These are phyloP conservation scores for Lodderomyces orthopsilosis DNA, from an alignment of 1,139 yeast species.

Conservation along the genomic window DNA sequence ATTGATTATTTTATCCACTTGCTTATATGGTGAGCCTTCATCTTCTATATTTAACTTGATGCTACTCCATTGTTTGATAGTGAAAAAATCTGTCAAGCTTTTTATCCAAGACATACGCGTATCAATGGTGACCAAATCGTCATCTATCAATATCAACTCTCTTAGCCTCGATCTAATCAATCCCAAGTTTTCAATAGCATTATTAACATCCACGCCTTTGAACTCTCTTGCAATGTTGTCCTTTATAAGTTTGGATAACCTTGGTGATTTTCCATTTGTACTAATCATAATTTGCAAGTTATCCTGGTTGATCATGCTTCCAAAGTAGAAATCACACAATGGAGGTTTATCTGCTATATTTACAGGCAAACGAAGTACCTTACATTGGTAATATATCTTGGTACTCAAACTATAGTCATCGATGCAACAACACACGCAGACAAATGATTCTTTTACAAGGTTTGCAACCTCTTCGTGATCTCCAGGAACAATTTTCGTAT, in stretches of 20 bases:
- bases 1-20: conserved; percentile 29
- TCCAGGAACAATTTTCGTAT: conserved; percentile 22
- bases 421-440: conserved; percentile 71
- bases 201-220: conserved; percentile 40
- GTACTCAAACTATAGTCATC: conserved; percentile 66
- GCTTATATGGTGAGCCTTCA: conserved; percentile 16
- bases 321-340: conserved; percentile 83
- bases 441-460: conserved; percentile 44
- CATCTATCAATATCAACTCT: conserved; percentile 34
- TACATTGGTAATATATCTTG: conserved; percentile 59
- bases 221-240: conserved; percentile 51
- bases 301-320: conserved; percentile 76
- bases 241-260: conserved; percentile 66
- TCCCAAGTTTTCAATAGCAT: conserved; percentile 66
- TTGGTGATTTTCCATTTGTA: conserved; percentile 80
- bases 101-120: conserved; percentile 74
- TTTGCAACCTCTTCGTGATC: conserved; percentile 34
- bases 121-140: conserved; percentile 54
- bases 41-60: conserved; percentile 21
- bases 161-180: conserved; percentile 54
- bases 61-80: conserved; percentile 59
- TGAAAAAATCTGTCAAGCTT: conserved; percentile 57
- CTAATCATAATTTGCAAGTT: conserved; percentile 78
- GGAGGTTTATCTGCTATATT: conserved; percentile 86
- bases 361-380: conserved; percentile 56